Conservation (phyloP, 176 grass and related monocot species). For the Oryza punctata region DNA sequence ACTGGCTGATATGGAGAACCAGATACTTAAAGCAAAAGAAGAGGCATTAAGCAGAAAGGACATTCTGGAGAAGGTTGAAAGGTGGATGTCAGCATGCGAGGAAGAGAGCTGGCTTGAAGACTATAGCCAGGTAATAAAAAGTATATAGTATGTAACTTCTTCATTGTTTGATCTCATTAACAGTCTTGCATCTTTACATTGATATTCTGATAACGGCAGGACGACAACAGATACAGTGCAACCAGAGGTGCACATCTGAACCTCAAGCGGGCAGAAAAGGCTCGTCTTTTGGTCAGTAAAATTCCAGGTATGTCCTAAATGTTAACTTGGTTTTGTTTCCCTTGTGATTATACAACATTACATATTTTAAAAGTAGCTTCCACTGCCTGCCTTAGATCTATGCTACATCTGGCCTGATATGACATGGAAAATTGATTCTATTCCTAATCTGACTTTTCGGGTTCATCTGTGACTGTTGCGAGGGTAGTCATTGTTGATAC, state of each 20-base stretch:
- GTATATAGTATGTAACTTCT: not conserved
- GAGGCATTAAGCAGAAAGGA: conserved; percentile 86
- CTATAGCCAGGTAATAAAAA: conserved; percentile 71
- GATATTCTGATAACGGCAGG: conserved; percentile 45
- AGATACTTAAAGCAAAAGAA: conserved; percentile 87
- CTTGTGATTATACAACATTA: not conserved
- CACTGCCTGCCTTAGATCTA: not conserved
- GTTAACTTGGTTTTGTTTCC: not conserved
- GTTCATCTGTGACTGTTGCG: not conserved
- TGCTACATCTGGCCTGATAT: not conserved
- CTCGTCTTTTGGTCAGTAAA: conserved; percentile 87
- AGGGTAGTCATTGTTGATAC: conserved; percentile 71
- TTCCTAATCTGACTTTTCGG: not conserved
- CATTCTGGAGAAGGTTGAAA: conserved; percentile 89
- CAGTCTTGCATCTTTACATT: conserved; percentile 3
- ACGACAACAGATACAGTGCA: conserved; percentile 95
- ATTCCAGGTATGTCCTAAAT: conserved; percentile 68
- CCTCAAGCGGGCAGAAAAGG: conserved; percentile 93
- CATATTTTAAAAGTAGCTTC: not conserved
- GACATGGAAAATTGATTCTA: not conserved
- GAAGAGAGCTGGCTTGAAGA: conserved; percentile 99
- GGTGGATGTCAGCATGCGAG: conserved; percentile 90
- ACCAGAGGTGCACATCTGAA: conserved; percentile 96
- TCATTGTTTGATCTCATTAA: conserved; percentile 9
- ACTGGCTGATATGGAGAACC: conserved; percentile 80